phyloP scores from a whole-genome alignment of 2,329 filamentous ascomycete species.

The Sclerotinia glacialis region DNA sequence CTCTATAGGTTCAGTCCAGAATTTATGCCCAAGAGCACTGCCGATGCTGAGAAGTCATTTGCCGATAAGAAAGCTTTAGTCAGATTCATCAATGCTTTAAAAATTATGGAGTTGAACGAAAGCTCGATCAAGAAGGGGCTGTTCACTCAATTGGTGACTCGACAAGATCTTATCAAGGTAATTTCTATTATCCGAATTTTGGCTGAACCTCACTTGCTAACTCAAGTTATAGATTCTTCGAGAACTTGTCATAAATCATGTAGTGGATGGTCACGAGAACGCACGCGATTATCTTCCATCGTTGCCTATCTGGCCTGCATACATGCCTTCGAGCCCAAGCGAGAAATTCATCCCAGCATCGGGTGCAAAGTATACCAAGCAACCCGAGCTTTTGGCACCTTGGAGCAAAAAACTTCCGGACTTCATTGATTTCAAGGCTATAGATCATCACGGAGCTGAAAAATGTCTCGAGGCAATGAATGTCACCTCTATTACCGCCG shows the following conservation, averaged over 20 bases:
- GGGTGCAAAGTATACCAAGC: slow-evolving; percentile 25
- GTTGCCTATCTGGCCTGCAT: slow-evolving; percentile 29
- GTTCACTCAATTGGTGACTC: neutral
- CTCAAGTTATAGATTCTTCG: slow-evolving; percentile 23
- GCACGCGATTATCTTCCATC: neutral
- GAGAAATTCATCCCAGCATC: slow-evolving; percentile 22
- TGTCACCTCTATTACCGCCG: neutral
- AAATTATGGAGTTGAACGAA: slow-evolving; percentile 16
- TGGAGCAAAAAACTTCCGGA: slow-evolving; percentile 28
- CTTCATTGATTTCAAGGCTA: slow-evolving; percentile 27
- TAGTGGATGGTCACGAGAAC: neutral
- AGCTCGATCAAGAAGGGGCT: slow-evolving; percentile 17
- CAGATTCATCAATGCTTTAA: slow-evolving; percentile 27
- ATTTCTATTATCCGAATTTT: neutral
- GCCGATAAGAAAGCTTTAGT: slow-evolving; percentile 20
- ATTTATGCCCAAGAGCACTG: slow-evolving; percentile 26
- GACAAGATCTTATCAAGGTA: neutral
- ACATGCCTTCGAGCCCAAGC: neutral
- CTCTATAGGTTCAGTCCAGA: slow-evolving; percentile 25
- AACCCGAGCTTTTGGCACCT: slow-evolving; percentile 29
- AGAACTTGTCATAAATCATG: slow-evolving; percentile 22
- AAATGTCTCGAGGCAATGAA: neutral
- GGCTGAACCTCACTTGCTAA: neutral
- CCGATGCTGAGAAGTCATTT: slow-evolving; percentile 19
- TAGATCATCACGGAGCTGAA: neutral